Percentiles rank a stretch among this genome's conserved stretches.
Conservation (phyloP, 495 filamentous ascomycete species). For the Aspergillus egyptiacus region DNA sequence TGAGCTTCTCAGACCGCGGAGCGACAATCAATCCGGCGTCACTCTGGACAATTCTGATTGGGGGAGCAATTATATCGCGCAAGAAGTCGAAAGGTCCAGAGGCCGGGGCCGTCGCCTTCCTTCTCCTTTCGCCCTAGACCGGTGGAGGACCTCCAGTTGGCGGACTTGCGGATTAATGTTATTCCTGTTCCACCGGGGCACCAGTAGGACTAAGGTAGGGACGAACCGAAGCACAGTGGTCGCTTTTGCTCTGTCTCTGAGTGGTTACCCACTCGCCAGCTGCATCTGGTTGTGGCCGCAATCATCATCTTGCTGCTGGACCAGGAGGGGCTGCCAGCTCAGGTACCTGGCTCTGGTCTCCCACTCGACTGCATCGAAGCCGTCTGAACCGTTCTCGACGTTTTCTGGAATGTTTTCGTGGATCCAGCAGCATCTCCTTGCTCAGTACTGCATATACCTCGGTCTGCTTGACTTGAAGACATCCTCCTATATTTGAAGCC, state of each 20-base stretch:
- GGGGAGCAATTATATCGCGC: constrained; percentile 9
- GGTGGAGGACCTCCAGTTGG: neutral
- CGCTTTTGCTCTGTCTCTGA: neutral
- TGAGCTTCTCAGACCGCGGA: no score
- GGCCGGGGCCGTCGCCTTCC: constrained; percentile 7
- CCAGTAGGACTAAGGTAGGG: no score
- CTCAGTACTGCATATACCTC: neutral
- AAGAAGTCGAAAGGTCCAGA: constrained; percentile 1
- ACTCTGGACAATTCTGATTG: no score
- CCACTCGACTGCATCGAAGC: constrained; percentile 14
- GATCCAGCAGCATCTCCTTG: constrained; percentile 15
- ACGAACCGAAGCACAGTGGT: neutral
- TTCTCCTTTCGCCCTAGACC: neutral
- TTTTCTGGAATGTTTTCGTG: constrained; percentile 30
- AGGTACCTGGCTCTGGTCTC: constrained; percentile 7
- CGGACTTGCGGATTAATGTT: constrained; percentile 8
- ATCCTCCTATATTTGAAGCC: no score
- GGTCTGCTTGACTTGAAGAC: no score
- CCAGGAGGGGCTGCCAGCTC: constrained; percentile 4
- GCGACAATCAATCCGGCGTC: no score
- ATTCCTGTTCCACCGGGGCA: constrained; percentile 1
- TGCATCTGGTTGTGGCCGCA: neutral
- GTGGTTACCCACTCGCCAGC: constrained; percentile 1
- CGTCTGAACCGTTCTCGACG: constrained; percentile 23
- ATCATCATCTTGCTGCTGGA: neutral